Conservation (phyloP, 2,329 filamentous ascomycete genomes). For the Diplodia corticola region DNA sequence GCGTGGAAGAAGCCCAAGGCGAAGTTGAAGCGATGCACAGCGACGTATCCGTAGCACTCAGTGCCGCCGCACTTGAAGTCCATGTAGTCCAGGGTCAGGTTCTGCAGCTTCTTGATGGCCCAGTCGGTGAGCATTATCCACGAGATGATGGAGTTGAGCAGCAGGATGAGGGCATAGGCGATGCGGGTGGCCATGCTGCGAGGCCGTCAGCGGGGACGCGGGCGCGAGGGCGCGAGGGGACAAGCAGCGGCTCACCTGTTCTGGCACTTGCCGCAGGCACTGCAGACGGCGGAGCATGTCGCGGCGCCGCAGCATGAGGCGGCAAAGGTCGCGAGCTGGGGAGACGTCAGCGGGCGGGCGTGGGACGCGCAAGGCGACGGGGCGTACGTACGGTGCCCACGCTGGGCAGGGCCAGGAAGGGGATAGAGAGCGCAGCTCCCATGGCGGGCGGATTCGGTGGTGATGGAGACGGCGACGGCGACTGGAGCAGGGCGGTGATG, state of each 20-base stretch:
- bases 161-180: slow-evolving; percentile 89
- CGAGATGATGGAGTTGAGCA: slow-evolving; percentile 93
- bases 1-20: slow-evolving; percentile 93
- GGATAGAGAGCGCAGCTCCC: slow-evolving; percentile 89
- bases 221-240: not conserved
- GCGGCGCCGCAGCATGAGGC: slow-evolving; percentile 96
- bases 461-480: not conserved
- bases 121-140: slow-evolving; percentile 99
- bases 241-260: slow-evolving; percentile 66
- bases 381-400: slow-evolving; percentile 70
- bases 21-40: slow-evolving; percentile 97
- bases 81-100: slow-evolving; percentile 92
- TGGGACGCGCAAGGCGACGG: slow-evolving; percentile 15
- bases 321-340: slow-evolving; percentile 71
- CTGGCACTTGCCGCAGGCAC: slow-evolving; percentile 92
- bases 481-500: not conserved
- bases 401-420: slow-evolving; percentile 84
- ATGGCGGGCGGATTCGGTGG: slow-evolving; percentile 50
- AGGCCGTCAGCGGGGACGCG: slow-evolving; percentile 24
- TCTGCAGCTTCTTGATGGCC: slow-evolving; percentile 93
- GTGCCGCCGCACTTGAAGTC: slow-evolving; percentile 87
- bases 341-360: slow-evolving; percentile 29
- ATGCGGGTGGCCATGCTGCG: slow-evolving; percentile 90
- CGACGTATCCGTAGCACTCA: slow-evolving; percentile 92
- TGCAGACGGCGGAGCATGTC: slow-evolving; percentile 94